Conservation (phyloP, 176 grass and related monocot species). For the Aegilops speltoides region DNA sequence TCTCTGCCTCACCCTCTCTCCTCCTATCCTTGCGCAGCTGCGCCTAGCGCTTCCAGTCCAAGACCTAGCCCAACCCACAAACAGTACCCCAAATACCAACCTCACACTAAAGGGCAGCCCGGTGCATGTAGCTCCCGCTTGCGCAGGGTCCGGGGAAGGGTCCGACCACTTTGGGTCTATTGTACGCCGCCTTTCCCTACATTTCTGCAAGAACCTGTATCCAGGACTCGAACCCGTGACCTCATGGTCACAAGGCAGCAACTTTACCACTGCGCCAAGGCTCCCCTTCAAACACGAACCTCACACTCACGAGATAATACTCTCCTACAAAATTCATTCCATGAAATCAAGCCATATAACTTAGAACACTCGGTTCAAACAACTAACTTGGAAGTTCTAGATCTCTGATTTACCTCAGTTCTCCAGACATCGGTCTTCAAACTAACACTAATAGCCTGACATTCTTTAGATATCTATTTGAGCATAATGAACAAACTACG, state of each 20-base stretch:
- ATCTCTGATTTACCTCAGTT: conserved; percentile 60
- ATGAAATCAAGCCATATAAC: background rate
- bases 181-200: no score
- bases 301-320: conserved; percentile 3
- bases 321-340: background rate
- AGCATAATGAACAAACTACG: conserved; percentile 29
- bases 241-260: no score
- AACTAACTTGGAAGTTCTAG: background rate
- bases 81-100: background rate
- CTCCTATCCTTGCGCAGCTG: background rate
- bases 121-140: no score
- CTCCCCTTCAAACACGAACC: background rate
- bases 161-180: no score
- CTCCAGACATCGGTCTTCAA: conserved; percentile 68
- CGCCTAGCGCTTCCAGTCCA: background rate
- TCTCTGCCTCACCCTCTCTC: background rate
- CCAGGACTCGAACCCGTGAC: no score
- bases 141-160: no score
- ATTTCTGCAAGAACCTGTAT: no score
- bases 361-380: background rate
- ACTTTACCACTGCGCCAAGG: no score
- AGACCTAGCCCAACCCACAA: background rate
- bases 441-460: conserved; percentile 89
- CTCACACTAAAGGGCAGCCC: background rate
- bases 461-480: conserved; percentile 80